Percentiles rank a stretch among this genome's conserved stretches.
Conservation (phyloP, 768 basidiomycete species). For the Lactarius pseudohatsudake region DNA sequence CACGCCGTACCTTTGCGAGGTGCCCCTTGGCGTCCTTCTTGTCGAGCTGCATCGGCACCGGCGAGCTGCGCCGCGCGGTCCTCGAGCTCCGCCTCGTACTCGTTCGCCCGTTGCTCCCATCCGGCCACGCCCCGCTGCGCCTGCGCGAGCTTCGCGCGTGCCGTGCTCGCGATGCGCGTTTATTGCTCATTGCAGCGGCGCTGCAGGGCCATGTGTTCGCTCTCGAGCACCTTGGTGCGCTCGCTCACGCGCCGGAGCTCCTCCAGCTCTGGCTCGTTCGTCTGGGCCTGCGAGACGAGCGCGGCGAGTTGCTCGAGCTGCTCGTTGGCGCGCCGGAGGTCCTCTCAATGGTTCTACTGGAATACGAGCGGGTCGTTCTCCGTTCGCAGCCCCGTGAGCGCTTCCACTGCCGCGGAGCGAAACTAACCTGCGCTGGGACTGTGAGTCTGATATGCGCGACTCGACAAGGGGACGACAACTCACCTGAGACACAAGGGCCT, state of each 20-base stretch:
- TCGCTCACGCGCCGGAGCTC: constrained; percentile 69
- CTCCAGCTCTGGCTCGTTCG: constrained; percentile 71
- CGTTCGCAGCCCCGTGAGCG: too few relatives aligned
- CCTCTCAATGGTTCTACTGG: constrained; percentile 79
- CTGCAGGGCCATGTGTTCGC: constrained; percentile 63
- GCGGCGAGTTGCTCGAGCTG: too few relatives aligned
- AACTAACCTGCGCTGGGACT: too few relatives aligned
- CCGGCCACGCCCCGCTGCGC: constrained; percentile 77
- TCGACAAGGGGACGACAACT: constrained; percentile 27
- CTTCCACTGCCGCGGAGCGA: too few relatives aligned
- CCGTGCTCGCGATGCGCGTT: constrained; percentile 48
- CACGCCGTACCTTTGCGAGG: constrained; percentile 67
- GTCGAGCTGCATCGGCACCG: too few relatives aligned
- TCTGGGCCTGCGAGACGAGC: constrained; percentile 43
- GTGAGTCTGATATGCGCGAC: constrained; percentile 10
- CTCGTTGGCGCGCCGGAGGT: constrained; percentile 64
- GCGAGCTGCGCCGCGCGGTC: too few relatives aligned
- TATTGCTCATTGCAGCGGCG: constrained; percentile 79
- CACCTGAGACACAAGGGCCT: constrained; percentile 68
- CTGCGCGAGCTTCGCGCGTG: constrained; percentile 63
- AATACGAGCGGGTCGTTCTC: constrained; percentile 50
- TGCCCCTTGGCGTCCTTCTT: constrained; percentile 73
- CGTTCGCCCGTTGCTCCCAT: constrained; percentile 78
- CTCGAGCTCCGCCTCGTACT: constrained; percentile 45
- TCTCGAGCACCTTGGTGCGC: constrained; percentile 59